Percentiles rank a stretch among this genome's conserved stretches.
Conservation (phyloP, 1,284 basidiomycete genomes). For the Veloporphyrellus conicus region DNA sequence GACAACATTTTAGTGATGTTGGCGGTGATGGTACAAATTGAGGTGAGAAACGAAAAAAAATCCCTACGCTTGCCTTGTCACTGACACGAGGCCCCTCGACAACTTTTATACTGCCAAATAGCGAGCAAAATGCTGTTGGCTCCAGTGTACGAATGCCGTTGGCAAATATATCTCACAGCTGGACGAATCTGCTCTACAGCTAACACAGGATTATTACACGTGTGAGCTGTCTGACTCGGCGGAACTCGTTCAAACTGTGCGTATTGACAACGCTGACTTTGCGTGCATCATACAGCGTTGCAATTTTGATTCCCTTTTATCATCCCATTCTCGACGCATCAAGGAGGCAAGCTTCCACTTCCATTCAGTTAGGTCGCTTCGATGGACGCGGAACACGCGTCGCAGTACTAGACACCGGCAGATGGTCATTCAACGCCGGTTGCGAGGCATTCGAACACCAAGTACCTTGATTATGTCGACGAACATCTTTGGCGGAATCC, state of each 20-base stretch:
- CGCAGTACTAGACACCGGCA: too few relatives aligned
- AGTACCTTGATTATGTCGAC: too few relatives aligned
- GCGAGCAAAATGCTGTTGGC: slow-evolving; percentile 26
- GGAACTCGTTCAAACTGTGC: too few relatives aligned
- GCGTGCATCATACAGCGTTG: neutral
- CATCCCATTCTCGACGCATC: too few relatives aligned
- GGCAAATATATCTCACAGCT: slow-evolving; percentile 14
- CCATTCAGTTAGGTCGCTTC: too few relatives aligned
- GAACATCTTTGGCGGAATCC: too few relatives aligned
- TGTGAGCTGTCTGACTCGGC: neutral
- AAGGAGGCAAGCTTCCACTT: too few relatives aligned
- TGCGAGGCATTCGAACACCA: too few relatives aligned
- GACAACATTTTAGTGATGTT: slow-evolving; percentile 23
- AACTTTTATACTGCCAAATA: slow-evolving; percentile 7
- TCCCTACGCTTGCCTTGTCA: neutral
- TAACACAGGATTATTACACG: neutral
- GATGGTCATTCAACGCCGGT: too few relatives aligned
- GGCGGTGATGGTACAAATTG: slow-evolving; percentile 7
- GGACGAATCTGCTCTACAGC: neutral
- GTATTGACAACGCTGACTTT: neutral
- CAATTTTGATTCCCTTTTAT: too few relatives aligned
- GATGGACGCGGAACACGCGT: too few relatives aligned
- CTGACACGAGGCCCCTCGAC: neutral
- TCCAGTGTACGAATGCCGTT: slow-evolving; percentile 15
- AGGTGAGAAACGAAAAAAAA: neutral